Evolutionary conservation across 116 monocot species (phyloP), one percentile per base, ranked within the genome.

Genomic region (Dioscorea cayenensis): DNA sequence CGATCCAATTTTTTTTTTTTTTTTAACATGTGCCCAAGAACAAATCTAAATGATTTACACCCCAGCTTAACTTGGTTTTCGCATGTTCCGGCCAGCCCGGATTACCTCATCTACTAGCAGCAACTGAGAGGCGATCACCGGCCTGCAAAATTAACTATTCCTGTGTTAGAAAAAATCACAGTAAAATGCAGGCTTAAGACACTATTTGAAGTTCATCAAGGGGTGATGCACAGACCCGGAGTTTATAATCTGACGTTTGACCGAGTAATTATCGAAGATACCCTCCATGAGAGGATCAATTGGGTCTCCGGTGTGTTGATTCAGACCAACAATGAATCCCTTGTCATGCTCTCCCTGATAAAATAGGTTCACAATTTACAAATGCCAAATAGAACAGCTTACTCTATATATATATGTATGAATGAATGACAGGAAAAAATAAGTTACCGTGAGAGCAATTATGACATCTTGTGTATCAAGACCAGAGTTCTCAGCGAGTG

Each of bases 81-180:
- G 79, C 99, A 99, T 99, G 78, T 99, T 99, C 7, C 94, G 83
- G 18, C 99, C 99, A 66, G 99, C 94, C 51, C 99, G 84, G 61
- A 99, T 99, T 35, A 99, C 99, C 77, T 99, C 99, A 84, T 99
- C 94, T 63, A 99, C 94, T 28, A 99, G 71, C 25, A 99, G 83
- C 77, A 99, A 74, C 67, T 99, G 99, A 28, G 99, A 94, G 2
- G 99, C 85, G 51, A 99, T 99, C 25, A 94, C 89, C 65, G 99
- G 99, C 51, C 99, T 99, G 82, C 80, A 83, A 76, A 36, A 43
- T 43, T 12, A 43, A 43, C 43, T 32, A 32, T 32, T 32, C 32
- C 32, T 32, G 32, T 43, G 12, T 10, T 9, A 43, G 12, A 10
- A 43, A 43, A 10, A 43, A 43, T 43, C 3, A 9, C 6, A 43